A percentile compares a stretch with the other conserved stretches of the same genome.
phyloP scores from a whole-genome alignment of 78 protist species.

The Thecamonas trahens region DNA sequence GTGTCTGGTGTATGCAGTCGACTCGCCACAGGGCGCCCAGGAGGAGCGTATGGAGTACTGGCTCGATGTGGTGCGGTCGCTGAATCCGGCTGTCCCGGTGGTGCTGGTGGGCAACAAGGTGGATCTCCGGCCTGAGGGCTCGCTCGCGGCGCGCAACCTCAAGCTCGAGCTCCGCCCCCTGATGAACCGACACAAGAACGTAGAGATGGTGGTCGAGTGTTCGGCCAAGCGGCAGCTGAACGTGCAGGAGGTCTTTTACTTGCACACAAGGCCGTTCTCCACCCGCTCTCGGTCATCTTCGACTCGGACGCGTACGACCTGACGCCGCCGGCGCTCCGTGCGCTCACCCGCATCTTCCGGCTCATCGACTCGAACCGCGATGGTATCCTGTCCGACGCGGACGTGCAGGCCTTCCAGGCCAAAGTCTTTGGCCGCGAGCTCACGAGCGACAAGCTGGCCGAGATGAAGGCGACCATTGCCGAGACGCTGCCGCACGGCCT shows the following conservation, averaged over 20 bases:
- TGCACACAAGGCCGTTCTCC: conserved; percentile 21
- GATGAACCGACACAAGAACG: background rate
- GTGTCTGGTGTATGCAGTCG: no score
- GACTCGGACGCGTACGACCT: conserved; percentile 1
- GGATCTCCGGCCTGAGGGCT: no score
- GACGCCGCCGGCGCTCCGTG: background rate
- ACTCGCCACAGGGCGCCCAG: no score
- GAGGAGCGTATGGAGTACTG: no score
- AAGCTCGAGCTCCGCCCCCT: no score
- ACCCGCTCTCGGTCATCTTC: conserved; percentile 17
- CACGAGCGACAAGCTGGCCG: background rate
- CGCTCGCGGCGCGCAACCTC: no score
- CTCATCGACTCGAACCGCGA: conserved; percentile 4
- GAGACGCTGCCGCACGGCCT: background rate
- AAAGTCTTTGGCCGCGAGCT: conserved; percentile 1
- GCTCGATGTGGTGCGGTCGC: no score
- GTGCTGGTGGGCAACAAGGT: no score
- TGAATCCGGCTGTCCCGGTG: no score
- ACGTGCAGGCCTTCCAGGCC: conserved; percentile 7
- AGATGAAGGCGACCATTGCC: background rate
- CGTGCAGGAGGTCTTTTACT: conserved; percentile 17
- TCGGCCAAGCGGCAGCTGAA: background rate
- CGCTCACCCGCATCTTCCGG: conserved; percentile 5
- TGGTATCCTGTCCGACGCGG: conserved; percentile 6
- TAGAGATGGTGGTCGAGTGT: conserved; percentile 20